phyloP scores from a whole-genome alignment of 78 protist genomes.

The Paratrimastix pyriformis region DNA sequence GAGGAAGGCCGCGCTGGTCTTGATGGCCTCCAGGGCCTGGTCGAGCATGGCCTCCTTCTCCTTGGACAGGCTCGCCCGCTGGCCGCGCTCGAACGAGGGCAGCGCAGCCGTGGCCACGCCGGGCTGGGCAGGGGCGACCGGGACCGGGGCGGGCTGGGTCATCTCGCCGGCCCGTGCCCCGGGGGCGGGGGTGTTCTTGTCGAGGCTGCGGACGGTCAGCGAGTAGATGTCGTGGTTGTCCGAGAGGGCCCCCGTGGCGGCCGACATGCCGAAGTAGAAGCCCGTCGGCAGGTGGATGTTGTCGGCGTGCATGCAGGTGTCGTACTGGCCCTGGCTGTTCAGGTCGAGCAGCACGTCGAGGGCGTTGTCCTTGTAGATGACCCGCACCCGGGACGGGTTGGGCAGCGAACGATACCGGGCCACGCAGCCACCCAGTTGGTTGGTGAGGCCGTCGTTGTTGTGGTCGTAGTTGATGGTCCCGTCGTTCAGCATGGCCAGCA shows the following conservation, averaged over 20 bases:
- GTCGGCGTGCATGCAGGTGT: not conserved
- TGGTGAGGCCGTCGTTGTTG: conserved; percentile 5
- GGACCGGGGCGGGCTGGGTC: too few relatives aligned
- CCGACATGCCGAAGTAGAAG: not conserved
- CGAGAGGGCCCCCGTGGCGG: not conserved
- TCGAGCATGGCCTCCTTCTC: too few relatives aligned
- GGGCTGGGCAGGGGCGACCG: too few relatives aligned
- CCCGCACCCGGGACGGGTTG: not conserved
- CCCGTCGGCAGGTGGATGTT: conserved; percentile 2
- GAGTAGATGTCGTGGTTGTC: conserved; percentile 2
- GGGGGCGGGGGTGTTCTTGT: too few relatives aligned
- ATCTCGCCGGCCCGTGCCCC: too few relatives aligned
- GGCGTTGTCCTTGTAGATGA: not conserved
- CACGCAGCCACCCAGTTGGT: not conserved
- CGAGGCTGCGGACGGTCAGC: too few relatives aligned
- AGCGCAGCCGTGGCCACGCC: too few relatives aligned
- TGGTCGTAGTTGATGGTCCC: not conserved
- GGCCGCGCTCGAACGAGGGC: too few relatives aligned
- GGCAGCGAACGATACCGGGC: not conserved
- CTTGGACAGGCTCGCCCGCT: too few relatives aligned
- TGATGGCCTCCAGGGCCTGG: too few relatives aligned
- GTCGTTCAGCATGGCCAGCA: conserved; percentile 9
- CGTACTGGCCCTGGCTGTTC: not conserved
- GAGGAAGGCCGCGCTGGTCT: too few relatives aligned
- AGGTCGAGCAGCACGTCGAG: not conserved